Evolutionary conservation across 1,284 basidiomycete species (phyloP).

Genomic region (Tylopilus orsonianus): DNA sequence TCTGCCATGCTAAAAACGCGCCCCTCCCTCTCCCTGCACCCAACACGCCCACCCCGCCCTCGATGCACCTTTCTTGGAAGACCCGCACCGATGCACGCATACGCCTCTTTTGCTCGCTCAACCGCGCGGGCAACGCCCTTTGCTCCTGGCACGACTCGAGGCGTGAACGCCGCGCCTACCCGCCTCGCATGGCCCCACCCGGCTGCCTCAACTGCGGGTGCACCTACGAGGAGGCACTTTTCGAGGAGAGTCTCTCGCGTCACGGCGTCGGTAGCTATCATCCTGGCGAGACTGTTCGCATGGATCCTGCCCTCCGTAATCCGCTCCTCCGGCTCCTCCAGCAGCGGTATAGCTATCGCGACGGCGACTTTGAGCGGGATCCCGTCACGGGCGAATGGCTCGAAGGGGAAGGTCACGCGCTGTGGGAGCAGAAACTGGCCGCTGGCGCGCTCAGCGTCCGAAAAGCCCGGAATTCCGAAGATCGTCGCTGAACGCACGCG

Average conservation of each 20-base stretch:
- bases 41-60: slow-evolving; percentile 41
- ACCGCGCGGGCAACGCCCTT: slow-evolving; percentile 80
- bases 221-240: slow-evolving; percentile 76
- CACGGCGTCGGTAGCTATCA: slow-evolving; percentile 77
- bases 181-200: slow-evolving; percentile 76
- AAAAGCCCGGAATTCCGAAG: slow-evolving; percentile 36
- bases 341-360: slow-evolving; percentile 71
- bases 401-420: slow-evolving; percentile 56
- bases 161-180: slow-evolving; percentile 70
- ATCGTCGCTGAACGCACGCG: slow-evolving; percentile 27
- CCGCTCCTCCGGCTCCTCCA: slow-evolving; percentile 71
- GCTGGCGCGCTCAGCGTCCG: slow-evolving; percentile 39
- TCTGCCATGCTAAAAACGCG: slow-evolving; percentile 22
- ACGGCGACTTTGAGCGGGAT: slow-evolving; percentile 80
- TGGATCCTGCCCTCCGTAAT: slow-evolving; percentile 81
- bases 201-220: slow-evolving; percentile 82
- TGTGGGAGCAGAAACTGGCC: slow-evolving; percentile 61
- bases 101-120: slow-evolving; percentile 73
- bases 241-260: slow-evolving; percentile 77
- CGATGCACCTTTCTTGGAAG: slow-evolving; percentile 59
- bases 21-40: slow-evolving; percentile 13
- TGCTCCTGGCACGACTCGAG: slow-evolving; percentile 87
- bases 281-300: slow-evolving; percentile 79
- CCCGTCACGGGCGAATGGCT: slow-evolving; percentile 60
- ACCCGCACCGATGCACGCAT: slow-evolving; percentile 67